Base-by-base conservation (phyloP, 1,284 basidiomycete genomes). In the Malassezia sympodialis region DNA sequence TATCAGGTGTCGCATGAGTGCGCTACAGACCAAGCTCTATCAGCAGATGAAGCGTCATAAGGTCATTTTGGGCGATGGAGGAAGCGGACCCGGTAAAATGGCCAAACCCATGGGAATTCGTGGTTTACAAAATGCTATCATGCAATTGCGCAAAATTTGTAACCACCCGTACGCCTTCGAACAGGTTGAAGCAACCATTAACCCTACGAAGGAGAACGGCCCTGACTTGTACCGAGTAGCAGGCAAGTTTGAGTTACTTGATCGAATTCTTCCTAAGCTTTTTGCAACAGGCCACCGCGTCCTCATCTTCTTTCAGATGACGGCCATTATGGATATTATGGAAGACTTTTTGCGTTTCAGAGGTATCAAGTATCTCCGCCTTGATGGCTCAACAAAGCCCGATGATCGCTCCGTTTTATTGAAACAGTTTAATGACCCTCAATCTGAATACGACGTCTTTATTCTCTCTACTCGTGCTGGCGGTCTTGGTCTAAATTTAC, bases 301-400 rank as follows among this genome's bases (percentile, higher is more conserved):
- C 4, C 83, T 98, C 59, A 96, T 98, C 74, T 96, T 96, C 83
- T 96, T 96, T 85, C 93, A 98, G 77, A 96, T 96, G 93, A 96
- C 93, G 84, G 74, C 90, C 69, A 90, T 96, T 74, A 96, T 98
- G 93, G 90, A 96, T 66, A 96, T 98, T 75, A 93, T 98, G 83
- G 90, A 94, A 73, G 94, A 98, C 75, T 99, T 96, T 75, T 79
- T 96, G 74, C 87, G 88, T 72, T 87, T 86, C 80, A 84, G 87
- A 78, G 82, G 83, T 17, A 90, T 84, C 82, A 86, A 88, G 73
- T 88, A 91, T 76, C 84, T 96, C 49, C 89, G 94, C 66, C 80
- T 99, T 23, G 94, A 98, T 76, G 94, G 94, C 80, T 86, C 88
- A 14, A 98, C 94, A 37, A 96, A 96, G 80, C 93, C 91, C 14